Conservation (phyloP, 169 alveolate species). For the Cryptosporidium sp. region DNA sequence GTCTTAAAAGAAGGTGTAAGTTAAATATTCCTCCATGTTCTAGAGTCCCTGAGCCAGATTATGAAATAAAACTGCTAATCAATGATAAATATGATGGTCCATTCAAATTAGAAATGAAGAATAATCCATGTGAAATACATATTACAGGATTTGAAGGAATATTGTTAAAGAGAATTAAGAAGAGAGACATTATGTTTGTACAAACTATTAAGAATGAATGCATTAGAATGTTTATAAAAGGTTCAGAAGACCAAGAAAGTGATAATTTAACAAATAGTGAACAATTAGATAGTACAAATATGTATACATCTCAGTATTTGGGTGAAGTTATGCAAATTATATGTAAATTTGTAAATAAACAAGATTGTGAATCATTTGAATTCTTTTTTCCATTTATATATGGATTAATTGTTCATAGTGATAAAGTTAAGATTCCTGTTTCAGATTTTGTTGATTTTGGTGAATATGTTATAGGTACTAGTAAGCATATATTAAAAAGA, state of each 20-base stretch:
- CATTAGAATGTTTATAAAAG: slow-evolving; percentile 9
- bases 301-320: slow-evolving; percentile 24
- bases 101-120: slow-evolving; percentile 20
- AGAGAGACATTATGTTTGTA: slow-evolving; percentile 51
- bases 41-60: slow-evolving; percentile 53
- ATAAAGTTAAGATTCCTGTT: slow-evolving; percentile 63
- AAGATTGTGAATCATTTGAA: slow-evolving; percentile 60
- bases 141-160: slow-evolving; percentile 52
- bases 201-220: slow-evolving; percentile 31
- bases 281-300: not conserved
- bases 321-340: slow-evolving; percentile 28
- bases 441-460: slow-evolving; percentile 48
- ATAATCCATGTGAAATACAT: slow-evolving; percentile 24
- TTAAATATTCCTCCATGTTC: slow-evolving; percentile 58
- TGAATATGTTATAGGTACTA: slow-evolving; percentile 47
- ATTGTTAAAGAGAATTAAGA: slow-evolving; percentile 18
- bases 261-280: not conserved
- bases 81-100: slow-evolving; percentile 64
- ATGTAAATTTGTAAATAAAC: slow-evolving; percentile 18
- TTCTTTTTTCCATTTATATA: slow-evolving; percentile 46
- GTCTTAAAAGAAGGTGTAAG: slow-evolving; percentile 9
- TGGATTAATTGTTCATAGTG: slow-evolving; percentile 38
- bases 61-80: slow-evolving; percentile 7
- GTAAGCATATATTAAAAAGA: slow-evolving; percentile 33
- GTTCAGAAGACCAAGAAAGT: slow-evolving; percentile 7